Evolutionary conservation across 495 filamentous ascomycete species (phyloP), one percentile per base, ranked within the genome.

Genomic region (Cercophora sp.): DNA sequence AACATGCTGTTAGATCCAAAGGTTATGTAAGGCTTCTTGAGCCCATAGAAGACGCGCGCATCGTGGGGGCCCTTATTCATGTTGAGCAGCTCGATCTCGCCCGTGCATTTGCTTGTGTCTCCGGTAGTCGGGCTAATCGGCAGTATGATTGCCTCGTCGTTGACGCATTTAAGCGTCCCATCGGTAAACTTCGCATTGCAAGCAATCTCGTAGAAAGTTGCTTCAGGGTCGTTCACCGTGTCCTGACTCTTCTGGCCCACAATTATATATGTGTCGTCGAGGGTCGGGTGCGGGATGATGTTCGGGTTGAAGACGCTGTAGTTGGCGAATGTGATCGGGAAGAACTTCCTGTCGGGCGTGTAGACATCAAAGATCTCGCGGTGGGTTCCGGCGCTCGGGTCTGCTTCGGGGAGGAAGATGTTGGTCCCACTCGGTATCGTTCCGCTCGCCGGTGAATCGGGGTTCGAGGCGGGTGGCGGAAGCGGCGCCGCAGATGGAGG

Each of bases 31-130:
- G 78, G 74, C 9, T 53, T 59, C 2, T 66, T 57, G 0, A 76
- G 76, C 0, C 79, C 78, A 54, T 75, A 76, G 60, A 81, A 76
- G 11, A 80, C 72, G 19, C 77, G 64, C 2, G 76, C 76, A 48
- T 83, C 79, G 54, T 77, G 76, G 1, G 75, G 75, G 0, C 78
- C 78, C 25, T 71, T 42, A 51, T 63, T 76, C 13, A 73, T 45
- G 25, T 40, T 56, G 15, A 73, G 54, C 25, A 58, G 58, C 2
- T 54, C 62, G 10, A 73, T 49, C 3, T 74, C 64, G 8, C 69
- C 74, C 8, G 56, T 26, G 62, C 77, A 79, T 15, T 72, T 69
- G 23, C 67, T 66, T 13, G 23, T 5, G 11, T 46, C n/a, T 11
- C 22, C 23, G 8, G 23, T 41, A 1, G 77, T 79, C 1, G 75